These are phyloP conservation scores for Emmonsiellopsis sp. DNA, from an alignment of 2,329 filamentous ascomycete genomes.

Conservation along the genomic window DNA sequence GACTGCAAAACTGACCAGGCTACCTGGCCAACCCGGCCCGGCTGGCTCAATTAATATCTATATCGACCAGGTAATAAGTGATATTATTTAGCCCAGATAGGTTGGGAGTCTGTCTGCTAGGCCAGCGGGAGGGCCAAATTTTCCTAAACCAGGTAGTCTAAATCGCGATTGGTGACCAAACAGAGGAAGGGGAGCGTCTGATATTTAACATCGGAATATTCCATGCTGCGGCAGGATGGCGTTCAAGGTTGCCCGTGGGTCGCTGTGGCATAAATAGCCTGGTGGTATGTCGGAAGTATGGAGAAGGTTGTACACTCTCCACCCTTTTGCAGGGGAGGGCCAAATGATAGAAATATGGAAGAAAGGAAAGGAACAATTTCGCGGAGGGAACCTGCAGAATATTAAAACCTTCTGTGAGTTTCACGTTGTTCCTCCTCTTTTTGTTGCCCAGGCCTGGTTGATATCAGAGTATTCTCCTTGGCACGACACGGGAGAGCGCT, in stretches of 20 bases:
- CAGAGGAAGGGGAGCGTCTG: neutral
- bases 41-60: neutral
- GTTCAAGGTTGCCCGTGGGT: neutral
- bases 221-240: neutral
- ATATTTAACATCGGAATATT: neutral
- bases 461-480: neutral
- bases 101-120: neutral
- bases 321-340: neutral
- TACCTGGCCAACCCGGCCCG: neutral
- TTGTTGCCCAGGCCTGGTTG: neutral
- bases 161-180: slow-evolving; percentile 1
- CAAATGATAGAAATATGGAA: neutral
- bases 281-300: neutral
- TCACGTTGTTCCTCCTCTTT: neutral
- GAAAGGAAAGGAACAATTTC: neutral
- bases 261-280: neutral
- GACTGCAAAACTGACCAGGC: neutral
- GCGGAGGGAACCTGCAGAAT: neutral
- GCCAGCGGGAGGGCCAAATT: neutral
- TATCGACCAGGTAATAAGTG: neutral
- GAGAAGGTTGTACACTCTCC: neutral
- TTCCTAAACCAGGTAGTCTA: neutral
- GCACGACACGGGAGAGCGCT: neutral
- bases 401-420: neutral
- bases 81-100: neutral